phyloP scores from a whole-genome alignment of 495 filamentous ascomycete species.

The Sordaria brevicollis region DNA sequence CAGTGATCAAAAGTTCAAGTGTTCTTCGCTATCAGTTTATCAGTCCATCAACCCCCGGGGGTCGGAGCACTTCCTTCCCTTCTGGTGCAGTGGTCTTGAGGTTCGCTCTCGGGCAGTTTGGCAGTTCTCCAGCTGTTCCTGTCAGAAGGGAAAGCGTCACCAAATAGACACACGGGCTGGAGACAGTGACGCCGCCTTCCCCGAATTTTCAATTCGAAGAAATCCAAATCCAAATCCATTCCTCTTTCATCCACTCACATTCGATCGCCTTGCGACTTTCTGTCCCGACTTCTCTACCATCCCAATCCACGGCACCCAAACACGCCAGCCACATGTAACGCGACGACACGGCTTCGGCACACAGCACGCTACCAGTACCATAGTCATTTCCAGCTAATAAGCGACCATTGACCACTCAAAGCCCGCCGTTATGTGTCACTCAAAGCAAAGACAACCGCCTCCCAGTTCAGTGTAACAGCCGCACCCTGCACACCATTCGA shows the following conservation, averaged over 20 bases:
- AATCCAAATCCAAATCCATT: background rate
- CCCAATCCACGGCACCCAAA: background rate
- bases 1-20: no score
- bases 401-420: conserved; percentile 16
- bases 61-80: background rate
- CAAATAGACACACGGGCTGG: background rate
- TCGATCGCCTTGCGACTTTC: no score
- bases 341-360: background rate
- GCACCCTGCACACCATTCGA: background rate
- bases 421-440: conserved; percentile 10
- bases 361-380: background rate
- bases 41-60: background rate
- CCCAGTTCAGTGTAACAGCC: background rate
- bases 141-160: background rate
- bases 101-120: background rate
- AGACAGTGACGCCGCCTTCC: background rate
- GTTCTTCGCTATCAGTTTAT: background rate
- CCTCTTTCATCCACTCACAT: background rate
- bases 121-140: background rate
- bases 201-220: background rate
- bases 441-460: conserved; percentile 1
- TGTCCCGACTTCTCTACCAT: background rate
- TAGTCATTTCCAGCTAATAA: background rate
- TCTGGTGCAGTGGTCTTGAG: no score
- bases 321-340: background rate